Evolutionary conservation across 495 filamentous ascomycete genomes (phyloP), one percentile per base, ranked within the genome.

Genomic region (Saxophila tyrrhenica): DNA sequence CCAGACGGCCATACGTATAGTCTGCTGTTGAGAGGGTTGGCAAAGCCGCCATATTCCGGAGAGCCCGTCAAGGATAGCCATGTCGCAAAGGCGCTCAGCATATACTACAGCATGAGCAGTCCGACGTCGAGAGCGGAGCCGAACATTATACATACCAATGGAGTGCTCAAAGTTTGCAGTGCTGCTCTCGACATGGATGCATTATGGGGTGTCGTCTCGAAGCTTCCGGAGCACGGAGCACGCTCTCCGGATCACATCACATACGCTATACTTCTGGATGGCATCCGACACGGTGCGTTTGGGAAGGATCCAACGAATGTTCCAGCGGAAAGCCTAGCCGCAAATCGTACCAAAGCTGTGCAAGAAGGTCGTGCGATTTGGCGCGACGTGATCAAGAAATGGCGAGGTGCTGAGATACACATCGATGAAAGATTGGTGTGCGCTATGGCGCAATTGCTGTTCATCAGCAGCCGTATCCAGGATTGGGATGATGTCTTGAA

Each of bases 1-100:
- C 92, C 92, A 0, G 87, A 87, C 64, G 69, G 78, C 1, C 73
- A 77, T 51, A 94, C 91, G 0, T 95, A 84, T 65, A 90, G 86
- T 1, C 82, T 86, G 48, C 82, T 97, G 53, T 77, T 98, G 61
- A 74, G 80, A 21, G 92, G 90, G 20, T 76, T 88, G 19, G 73
- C 81, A 20, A 57, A 23, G 10, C 17, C n/a, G 20, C 49, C 52
- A 24, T 25, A 46, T 23, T 21, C 39, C 9, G 55, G 25, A 1
- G 10, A 32, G 23, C 8, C n/a, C 9, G 48, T 57, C 19, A 42
- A 21, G 24, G 53, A 56, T 16, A 51, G 48, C 35, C 20, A 60
- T 46, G 55, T 54, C 11, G 44, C 10, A 13, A 53, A 51, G 35
- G 58, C 58, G 2, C 35, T 61, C 15, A 54, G 44, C 25, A 44